Base-by-base conservation (phyloP, 768 basidiomycete genomes). In the Boletellus emodensis region DNA sequence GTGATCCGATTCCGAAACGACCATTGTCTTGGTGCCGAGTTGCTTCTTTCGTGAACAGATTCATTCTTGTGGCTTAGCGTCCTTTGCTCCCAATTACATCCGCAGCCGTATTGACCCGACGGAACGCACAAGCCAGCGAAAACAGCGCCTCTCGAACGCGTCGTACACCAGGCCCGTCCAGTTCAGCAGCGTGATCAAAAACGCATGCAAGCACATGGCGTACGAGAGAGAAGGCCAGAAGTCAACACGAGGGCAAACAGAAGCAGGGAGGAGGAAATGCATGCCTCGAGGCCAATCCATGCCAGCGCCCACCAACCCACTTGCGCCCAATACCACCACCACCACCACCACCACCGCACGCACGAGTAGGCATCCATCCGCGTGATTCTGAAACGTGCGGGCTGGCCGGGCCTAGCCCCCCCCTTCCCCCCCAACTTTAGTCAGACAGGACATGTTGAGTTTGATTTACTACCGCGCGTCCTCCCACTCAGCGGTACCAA, bases 251-350 rank as follows among this genome's bases (percentile, higher is more conserved):
- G 26, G 26, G 26, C 26, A 28, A 4, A 8, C 26, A 8, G 8
- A 28, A 28, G 26, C 26, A 28, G 26, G 26, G 18, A 14, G n/a
- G 22, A 15, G 34, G 30, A 20, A 44, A 6, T n/a, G 20, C 30
- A 40, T 5, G 48, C 53, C 48, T 48, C 51, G 40, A 49, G 58
- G 59, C 46, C 35, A 26, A 15, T 38, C 17, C 48, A 32, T 39
- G 45, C 26, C 32, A 38, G 14, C 36, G 44, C 48, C 40, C 48
- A 49, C 52, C 48, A 36, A 33, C 45, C 17, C 9, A 5, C 32
- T 45, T 64, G 40, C 61, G 43, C 62, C 62, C 41, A 38, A n/a
- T n/a, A n/a, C n/a, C n/a, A n/a, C 18, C 38, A 52, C 28, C 42
- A 49, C 37, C 32, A 10, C 3, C 10, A 18, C 26, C 26, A 34